Percentiles rank a stretch among this genome's conserved stretches.
Evolutionary conservation across 768 basidiomycete genomes (phyloP).

Genomic region (Nidularia sp.): DNA sequence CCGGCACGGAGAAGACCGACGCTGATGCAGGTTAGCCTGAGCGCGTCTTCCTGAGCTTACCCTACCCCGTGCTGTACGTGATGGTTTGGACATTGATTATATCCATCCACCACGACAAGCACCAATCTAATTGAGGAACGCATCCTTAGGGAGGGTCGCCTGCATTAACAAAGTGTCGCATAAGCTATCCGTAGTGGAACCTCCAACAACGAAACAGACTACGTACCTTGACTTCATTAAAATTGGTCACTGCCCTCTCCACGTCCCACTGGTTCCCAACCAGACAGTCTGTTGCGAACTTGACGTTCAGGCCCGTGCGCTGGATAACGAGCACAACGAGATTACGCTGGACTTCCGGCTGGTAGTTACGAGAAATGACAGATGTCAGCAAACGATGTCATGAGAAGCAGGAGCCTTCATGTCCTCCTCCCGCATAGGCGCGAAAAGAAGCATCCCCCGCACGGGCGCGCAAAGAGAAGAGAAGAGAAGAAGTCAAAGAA

Average conservation of each 20-base stretch:
- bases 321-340: conserved; percentile 68
- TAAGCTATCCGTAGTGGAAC: no score
- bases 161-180: conserved; percentile 12
- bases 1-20: background rate
- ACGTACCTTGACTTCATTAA: conserved; percentile 82
- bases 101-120: background rate
- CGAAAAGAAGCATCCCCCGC: background rate
- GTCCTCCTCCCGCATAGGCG: no score
- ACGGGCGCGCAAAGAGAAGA: background rate
- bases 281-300: conserved; percentile 82
- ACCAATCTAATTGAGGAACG: conserved; percentile 35
- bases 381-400: conserved; percentile 6
- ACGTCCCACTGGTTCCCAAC: conserved; percentile 83
- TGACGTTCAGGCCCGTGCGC: conserved; percentile 74
- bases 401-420: background rate
- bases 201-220: background rate
- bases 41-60: no score
- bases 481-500: conserved; percentile 6
- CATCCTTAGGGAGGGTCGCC: conserved; percentile 49
- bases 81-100: background rate
- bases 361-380: conserved; percentile 5
- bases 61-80: no score
- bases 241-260: conserved; percentile 76
- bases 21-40: background rate
- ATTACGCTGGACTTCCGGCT: conserved; percentile 71